These are phyloP conservation scores for Neopestalotiopsis clavispora DNA, from an alignment of 2,329 filamentous ascomycete species.

Conservation along the genomic window DNA sequence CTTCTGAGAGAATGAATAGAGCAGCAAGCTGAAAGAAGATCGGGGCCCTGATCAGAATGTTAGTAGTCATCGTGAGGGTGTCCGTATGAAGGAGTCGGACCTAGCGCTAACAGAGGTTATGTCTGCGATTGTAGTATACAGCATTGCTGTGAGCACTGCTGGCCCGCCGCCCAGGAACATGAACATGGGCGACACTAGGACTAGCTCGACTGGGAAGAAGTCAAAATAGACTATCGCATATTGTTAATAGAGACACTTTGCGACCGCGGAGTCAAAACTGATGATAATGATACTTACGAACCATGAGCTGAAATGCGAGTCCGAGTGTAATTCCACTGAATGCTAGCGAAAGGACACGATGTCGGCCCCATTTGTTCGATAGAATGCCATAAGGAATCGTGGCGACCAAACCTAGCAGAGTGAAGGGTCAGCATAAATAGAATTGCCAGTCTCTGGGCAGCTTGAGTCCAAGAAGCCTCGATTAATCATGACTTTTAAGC, in stretches of 20 bases:
- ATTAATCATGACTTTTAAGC: not conserved
- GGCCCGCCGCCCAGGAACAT: slow-evolving; percentile 9
- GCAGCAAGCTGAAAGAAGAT: slow-evolving; percentile 47
- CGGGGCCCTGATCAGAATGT: slow-evolving; percentile 34
- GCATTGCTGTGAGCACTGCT: slow-evolving; percentile 6
- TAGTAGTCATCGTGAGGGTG: not conserved
- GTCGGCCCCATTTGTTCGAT: slow-evolving; percentile 10
- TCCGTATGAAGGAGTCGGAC: not conserved
- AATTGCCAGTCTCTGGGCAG: not conserved
- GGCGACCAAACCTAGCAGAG: not conserved
- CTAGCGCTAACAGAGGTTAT: not conserved
- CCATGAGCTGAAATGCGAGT: slow-evolving; percentile 10
- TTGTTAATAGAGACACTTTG: not conserved
- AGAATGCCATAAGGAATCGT: slow-evolving; percentile 12
- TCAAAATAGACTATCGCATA: not conserved
- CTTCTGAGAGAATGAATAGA: slow-evolving; percentile 41
- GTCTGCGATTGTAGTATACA: slow-evolving; percentile 15
- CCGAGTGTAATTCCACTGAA: slow-evolving; percentile 6
- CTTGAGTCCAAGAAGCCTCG: not conserved
- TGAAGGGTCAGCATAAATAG: not conserved
- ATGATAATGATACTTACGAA: not conserved
- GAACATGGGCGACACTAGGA: not conserved
- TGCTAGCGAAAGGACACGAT: slow-evolving; percentile 5
- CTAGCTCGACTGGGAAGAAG: not conserved
- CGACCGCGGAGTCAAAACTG: not conserved